Evolutionary conservation across 768 basidiomycete species (phyloP).

Genomic region (Serendipita sp.): DNA sequence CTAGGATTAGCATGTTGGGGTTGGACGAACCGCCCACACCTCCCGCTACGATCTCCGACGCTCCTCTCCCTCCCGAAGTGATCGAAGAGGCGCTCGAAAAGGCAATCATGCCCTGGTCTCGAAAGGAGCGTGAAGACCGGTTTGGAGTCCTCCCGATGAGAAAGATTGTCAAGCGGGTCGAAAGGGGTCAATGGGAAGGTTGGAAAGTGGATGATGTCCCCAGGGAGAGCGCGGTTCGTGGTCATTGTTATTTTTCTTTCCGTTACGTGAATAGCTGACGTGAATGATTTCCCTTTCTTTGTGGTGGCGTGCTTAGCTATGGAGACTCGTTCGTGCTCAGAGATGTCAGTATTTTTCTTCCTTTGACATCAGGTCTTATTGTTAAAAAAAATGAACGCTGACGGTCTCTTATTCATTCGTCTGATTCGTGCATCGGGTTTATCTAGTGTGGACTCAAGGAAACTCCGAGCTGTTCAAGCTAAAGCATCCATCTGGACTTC

Average conservation of each 20-base stretch:
- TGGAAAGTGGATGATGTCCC: not conserved
- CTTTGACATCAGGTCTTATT: too few relatives aligned
- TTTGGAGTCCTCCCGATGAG: not conserved
- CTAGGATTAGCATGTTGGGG: too few relatives aligned
- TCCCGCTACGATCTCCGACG: not conserved
- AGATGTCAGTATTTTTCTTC: not conserved
- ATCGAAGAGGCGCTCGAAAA: not conserved
- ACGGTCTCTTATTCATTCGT: too few relatives aligned
- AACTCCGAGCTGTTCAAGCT: not conserved
- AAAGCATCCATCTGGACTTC: not conserved
- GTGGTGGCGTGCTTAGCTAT: not conserved
- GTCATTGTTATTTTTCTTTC: not conserved
- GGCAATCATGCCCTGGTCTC: conserved; percentile 1
- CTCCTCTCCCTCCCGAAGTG: not conserved
- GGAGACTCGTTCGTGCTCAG: conserved; percentile 1
- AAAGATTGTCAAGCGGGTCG: conserved; percentile 2
- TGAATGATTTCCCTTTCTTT: too few relatives aligned
- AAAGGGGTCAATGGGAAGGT: not conserved
- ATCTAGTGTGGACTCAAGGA: not conserved
- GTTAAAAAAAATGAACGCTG: too few relatives aligned
- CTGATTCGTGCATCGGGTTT: not conserved
- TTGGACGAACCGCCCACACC: not conserved
- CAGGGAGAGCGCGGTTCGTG: not conserved
- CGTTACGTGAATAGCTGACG: not conserved
- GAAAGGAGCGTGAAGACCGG: not conserved